Base-by-base conservation (phyloP, 345 rosid genomes). In the Dipteronia sinensis region DNA sequence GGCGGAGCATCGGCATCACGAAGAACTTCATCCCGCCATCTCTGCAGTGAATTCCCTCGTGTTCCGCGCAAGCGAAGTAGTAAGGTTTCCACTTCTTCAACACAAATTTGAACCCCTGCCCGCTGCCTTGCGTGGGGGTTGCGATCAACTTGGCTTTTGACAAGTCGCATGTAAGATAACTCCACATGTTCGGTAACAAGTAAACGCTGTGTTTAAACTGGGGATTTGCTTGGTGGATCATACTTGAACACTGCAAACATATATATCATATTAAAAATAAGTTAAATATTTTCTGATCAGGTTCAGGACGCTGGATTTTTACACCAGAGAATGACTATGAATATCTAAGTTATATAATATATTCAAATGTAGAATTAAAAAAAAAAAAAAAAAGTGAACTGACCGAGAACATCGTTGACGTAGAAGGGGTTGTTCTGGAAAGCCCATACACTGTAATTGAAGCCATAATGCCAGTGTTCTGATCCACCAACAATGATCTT, bases 31-130 rank as follows among this genome's bases (percentile, higher is more conserved):
- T 94, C 62, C 72, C 73, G 7, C 97, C 98, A 23, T 77, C 76
- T 64, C 56, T 87, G 80, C 98, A 94, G 16, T 93, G 97, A 78
- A 87, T 9, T 61, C 97, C 94, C 0, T 81, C 75, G 10, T 74
- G 85, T 70, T 82, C 92, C 0, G 95, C 98, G 34, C 97, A 94
- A 2, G 97, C 90, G 47, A 93, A 89, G 86, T 80, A 91, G 84
- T 89, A 74, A 44, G 92, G 89, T 27, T 46, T 62, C 91, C 88
- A 80, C 69, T 77, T 65, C 4, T 61, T 75, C 9, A 93, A 80
- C 59, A 62, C 87, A 61, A 86, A 87, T 89, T 86, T 74, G 82
- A 90, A 93, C 6, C 98, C 98, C 0, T 87, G 75, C 3, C 90
- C 92, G 3, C 67, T 75, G 1, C 98, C 98, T 16, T 90, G 86